Percentiles rank a stretch among this genome's conserved stretches.
These are phyloP conservation scores for Aspergillus unguis DNA, from an alignment of 2,329 filamentous ascomycete genomes.

Conservation along the genomic window DNA sequence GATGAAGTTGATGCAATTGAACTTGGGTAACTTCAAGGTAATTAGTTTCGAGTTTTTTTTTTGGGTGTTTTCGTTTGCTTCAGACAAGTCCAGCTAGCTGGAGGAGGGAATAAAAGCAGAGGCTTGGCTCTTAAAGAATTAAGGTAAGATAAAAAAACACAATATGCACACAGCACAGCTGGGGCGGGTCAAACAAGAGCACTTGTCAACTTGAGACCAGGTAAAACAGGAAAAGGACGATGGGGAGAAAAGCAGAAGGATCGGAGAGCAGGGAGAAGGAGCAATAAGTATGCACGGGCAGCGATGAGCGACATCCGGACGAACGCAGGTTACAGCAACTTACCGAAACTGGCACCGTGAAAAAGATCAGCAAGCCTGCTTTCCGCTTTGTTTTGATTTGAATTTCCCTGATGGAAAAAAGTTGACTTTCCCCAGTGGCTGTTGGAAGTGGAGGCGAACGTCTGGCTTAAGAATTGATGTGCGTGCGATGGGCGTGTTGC, in stretches of 20 bases:
- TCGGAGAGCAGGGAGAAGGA: slow-evolving; percentile 9
- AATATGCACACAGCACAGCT: slow-evolving; percentile 29
- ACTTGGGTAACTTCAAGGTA: not conserved
- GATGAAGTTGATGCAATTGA: slow-evolving; percentile 11
- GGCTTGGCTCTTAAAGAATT: slow-evolving; percentile 18
- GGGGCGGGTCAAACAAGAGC: slow-evolving; percentile 18
- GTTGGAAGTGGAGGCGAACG: slow-evolving; percentile 13
- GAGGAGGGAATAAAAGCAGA: slow-evolving; percentile 19
- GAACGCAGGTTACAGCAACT: slow-evolving; percentile 19
- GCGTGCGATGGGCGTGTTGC: slow-evolving; percentile 5
- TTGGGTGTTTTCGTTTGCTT: not conserved
- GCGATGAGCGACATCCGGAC: slow-evolving; percentile 18
- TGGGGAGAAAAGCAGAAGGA: slow-evolving; percentile 14
- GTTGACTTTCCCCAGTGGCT: slow-evolving; percentile 7
- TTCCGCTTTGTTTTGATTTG: slow-evolving; percentile 9
- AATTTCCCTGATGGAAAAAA: slow-evolving; percentile 4
- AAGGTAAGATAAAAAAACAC: slow-evolving; percentile 13
- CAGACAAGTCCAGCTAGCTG: slow-evolving; percentile 28
- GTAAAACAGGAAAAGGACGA: slow-evolving; percentile 4
- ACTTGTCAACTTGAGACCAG: slow-evolving; percentile 10
- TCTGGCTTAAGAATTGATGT: slow-evolving; percentile 7
- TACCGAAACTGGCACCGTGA: slow-evolving; percentile 23
- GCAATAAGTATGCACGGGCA: slow-evolving; percentile 13
- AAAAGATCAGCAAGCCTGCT: slow-evolving; percentile 14
- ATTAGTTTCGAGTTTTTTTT: slow-evolving; percentile 1